A percentile compares a stretch with the other conserved stretches of the same genome.
Evolutionary conservation across 2,329 filamentous ascomycete species (phyloP).

Genomic region (Alternaria triticina): DNA sequence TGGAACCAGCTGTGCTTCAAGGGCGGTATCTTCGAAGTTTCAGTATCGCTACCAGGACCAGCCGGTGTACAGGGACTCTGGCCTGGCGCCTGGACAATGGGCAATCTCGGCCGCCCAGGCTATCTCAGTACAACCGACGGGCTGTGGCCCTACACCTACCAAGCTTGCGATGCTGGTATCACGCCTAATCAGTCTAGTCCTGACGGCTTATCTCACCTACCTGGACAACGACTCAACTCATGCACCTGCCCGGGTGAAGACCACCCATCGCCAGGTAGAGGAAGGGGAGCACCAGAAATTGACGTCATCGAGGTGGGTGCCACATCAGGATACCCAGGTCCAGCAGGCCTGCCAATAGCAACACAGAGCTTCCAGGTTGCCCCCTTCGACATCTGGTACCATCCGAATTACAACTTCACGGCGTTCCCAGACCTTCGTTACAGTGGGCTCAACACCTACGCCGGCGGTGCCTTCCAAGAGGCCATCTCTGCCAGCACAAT

Average conservation of each 20-base stretch:
- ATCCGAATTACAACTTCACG: constrained; percentile 60
- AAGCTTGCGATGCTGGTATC: constrained; percentile 58
- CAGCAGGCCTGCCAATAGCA: constrained; percentile 50
- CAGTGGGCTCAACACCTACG: constrained; percentile 59
- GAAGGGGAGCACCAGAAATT: constrained; percentile 57
- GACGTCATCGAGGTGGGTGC: constrained; percentile 57
- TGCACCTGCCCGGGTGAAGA: constrained; percentile 56
- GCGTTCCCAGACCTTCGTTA: constrained; percentile 58
- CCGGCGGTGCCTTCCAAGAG: constrained; percentile 62
- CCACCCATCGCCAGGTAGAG: constrained; percentile 56
- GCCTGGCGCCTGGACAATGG: constrained; percentile 63
- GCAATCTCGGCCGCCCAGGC: constrained; percentile 61
- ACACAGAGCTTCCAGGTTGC: constrained; percentile 59
- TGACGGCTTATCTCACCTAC: constrained; percentile 52
- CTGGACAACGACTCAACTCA: constrained; percentile 54
- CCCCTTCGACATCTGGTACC: constrained; percentile 58
- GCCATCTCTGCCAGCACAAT: constrained; percentile 62
- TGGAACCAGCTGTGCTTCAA: constrained; percentile 64
- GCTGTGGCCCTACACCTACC: constrained; percentile 63
- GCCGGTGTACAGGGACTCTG: constrained; percentile 58
- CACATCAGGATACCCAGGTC: constrained; percentile 42
- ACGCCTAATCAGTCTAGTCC: constrained; percentile 56
- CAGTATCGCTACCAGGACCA: constrained; percentile 59
- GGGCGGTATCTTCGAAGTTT: constrained; percentile 61
- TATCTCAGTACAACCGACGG: constrained; percentile 61